Percentiles rank a stretch among this genome's conserved stretches.
These are phyloP conservation scores for Claviceps sp. DNA, from an alignment of 2,329 filamentous ascomycete species.

Conservation along the genomic window DNA sequence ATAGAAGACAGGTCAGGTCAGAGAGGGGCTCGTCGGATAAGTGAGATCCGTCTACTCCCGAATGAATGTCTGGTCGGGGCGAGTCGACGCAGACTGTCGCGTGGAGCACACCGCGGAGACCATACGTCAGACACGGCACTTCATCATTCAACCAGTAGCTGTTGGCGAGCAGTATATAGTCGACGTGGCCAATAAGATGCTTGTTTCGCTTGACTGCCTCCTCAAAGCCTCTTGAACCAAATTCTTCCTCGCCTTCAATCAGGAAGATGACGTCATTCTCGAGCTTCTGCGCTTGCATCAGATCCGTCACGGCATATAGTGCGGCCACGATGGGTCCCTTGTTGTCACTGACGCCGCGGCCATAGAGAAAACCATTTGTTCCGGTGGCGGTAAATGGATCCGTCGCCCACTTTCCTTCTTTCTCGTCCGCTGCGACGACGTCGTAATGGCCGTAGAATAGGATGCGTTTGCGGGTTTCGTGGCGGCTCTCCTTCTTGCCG, in stretches of 20 bases:
- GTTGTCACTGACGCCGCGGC: conserved; percentile 93
- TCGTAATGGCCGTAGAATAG: conserved; percentile 98
- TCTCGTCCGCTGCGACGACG: conserved; percentile 79
- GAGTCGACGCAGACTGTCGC: conserved; percentile 83
- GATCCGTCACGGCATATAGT: conserved; percentile 81
- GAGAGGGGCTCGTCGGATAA: conserved; percentile 85
- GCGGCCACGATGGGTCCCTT: conserved; percentile 93
- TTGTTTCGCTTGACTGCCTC: conserved; percentile 71
- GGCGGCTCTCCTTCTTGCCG: conserved; percentile 53
- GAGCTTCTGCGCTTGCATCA: conserved; percentile 71
- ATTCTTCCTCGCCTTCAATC: conserved; percentile 95
- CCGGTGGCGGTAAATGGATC: conserved; percentile 87
- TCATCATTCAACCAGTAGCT: conserved; percentile 98
- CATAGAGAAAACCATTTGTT: conserved; percentile 84
- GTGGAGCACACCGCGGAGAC: conserved; percentile 83
- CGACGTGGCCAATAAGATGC: conserved; percentile 72
- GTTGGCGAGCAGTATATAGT: conserved; percentile 92
- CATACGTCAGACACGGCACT: conserved; percentile 90
- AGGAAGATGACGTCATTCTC: conserved; percentile 85
- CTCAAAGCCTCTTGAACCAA: conserved; percentile 80
- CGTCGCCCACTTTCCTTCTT: conserved; percentile 68
- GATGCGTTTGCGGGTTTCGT: conserved; percentile 60
- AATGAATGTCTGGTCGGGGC: conserved; percentile 77
- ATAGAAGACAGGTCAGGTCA: conserved; percentile 72
- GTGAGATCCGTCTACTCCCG: conserved; percentile 88